Base-by-base conservation (phyloP, 176 grass and related monocot genomes). In the Paspalum vaginatum region DNA sequence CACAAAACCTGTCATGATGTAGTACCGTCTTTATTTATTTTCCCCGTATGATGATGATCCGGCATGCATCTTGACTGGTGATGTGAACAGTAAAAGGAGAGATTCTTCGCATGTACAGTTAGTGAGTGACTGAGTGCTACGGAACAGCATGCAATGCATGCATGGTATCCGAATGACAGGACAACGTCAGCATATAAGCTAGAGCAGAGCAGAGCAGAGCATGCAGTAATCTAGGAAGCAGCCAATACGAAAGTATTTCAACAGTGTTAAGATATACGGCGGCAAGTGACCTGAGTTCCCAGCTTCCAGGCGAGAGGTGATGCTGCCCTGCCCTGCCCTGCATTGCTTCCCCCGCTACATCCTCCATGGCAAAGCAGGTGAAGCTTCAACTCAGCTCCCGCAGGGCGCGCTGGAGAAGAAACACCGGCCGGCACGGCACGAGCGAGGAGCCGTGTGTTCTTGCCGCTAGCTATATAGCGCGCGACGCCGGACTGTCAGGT, bases 381-480 rank as follows among this genome's bases (percentile, higher is more conserved):
- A 61, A 12, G 24, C 20, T 40, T 65, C 61, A 38, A 9, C 63
- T 67, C 37, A 67, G 7, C 64, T 67, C 16, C 64, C 64, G n/a
- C n/a, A n/a, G n/a, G n/a, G n/a, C n/a, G n/a, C 22, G 9, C 21
- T 39, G 26, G 58, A 38, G 45, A 62, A 63, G 43, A 60, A 17
- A 16, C 16, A 40, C 20, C 14, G n/a, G 24, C 37, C 3, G 17
- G 56, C 42, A 46, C 27, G n/a, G 25, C 8, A 9, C 22, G 22
- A 4, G 7, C 21, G 24, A n/a, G 8, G 24, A 39, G 38, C 12
- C 69, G 3, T 50, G 16, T 17, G 61, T 46, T 42, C 21, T 4
- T 27, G 67, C 45, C 15, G 13, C n/a, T n/a, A n/a, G n/a, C n/a
- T n/a, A 25, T 77, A 64, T 87, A 87, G 77, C 64, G 47, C 1